Percentiles rank a stretch among this genome's conserved stretches.
Evolutionary conservation across 228 moss, liverwort and hornwort genomes (phyloP).

Genomic region (Sphagnum fallax): DNA sequence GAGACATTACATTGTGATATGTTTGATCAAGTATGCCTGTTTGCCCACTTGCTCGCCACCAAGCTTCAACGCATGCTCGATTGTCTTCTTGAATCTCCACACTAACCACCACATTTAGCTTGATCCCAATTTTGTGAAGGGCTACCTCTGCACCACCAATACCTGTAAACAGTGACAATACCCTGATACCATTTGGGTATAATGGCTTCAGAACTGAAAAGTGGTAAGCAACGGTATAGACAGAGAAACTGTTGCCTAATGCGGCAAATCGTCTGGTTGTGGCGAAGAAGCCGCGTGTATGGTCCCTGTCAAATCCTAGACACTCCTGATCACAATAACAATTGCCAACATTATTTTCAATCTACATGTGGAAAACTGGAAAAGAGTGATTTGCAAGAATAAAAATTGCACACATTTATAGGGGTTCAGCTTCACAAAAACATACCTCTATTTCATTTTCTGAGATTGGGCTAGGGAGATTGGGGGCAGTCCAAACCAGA

Average conservation of each 20-base stretch:
- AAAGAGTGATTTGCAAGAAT: not conserved
- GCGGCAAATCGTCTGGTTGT: conserved; percentile 19
- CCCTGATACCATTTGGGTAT: conserved; percentile 33
- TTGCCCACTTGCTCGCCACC: conserved; percentile 35
- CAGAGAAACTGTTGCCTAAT: conserved; percentile 41
- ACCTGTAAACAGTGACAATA: conserved; percentile 79
- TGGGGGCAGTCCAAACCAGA: conserved; percentile 27
- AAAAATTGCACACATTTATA: not conserved
- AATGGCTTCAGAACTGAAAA: conserved; percentile 4
- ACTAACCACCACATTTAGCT: conserved; percentile 29
- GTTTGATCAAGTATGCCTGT: conserved; percentile 17
- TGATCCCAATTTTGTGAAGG: conserved; percentile 33
- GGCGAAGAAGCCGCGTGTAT: not conserved
- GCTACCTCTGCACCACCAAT: conserved; percentile 35
- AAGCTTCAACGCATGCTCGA: conserved; percentile 18
- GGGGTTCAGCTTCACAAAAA: not conserved
- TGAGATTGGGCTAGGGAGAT: not conserved
- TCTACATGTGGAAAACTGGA: not conserved
- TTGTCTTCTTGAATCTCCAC: conserved; percentile 24
- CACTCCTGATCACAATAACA: not conserved
- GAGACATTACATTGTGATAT: conserved; percentile 15
- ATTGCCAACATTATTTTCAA: not conserved
- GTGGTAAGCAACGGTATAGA: conserved; percentile 7
- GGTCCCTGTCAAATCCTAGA: conserved; percentile 3
- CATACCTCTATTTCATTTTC: conserved; percentile 2